Percentiles rank a stretch among this genome's conserved stretches.
These are phyloP conservation scores for Tolypocladium guangdongense DNA, from an alignment of 2,329 filamentous ascomycete genomes.

Conservation along the genomic window DNA sequence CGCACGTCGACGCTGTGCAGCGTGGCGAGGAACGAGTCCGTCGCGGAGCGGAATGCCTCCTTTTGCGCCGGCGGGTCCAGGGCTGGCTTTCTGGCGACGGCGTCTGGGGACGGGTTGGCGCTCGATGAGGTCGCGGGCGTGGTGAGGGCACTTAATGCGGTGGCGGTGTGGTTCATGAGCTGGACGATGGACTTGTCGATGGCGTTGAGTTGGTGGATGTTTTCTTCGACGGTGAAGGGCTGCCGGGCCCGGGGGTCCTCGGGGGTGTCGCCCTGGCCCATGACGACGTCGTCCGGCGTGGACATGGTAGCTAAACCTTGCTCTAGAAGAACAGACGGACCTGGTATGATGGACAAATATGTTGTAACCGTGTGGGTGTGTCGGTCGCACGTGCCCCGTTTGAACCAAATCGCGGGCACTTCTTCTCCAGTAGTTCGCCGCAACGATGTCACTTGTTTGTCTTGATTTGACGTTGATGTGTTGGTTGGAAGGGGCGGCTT, in stretches of 20 bases:
- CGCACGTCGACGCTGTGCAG: conserved; percentile 65
- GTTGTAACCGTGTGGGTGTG: not conserved
- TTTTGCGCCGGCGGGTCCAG: conserved; percentile 39
- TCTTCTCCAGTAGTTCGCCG: not conserved
- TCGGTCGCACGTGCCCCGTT: not conserved
- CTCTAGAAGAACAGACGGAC: not conserved
- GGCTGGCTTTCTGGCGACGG: conserved; percentile 8
- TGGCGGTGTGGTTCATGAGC: conserved; percentile 33
- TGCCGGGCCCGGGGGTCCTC: conserved; percentile 20
- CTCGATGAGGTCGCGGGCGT: conserved; percentile 13
- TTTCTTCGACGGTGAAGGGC: conserved; percentile 63
- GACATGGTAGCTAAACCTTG: conserved; percentile 12
- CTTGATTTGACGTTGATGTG: not conserved
- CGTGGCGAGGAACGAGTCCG: conserved; percentile 57
- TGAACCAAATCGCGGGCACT: not conserved
- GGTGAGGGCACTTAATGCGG: conserved; percentile 34
- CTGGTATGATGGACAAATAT: not conserved
- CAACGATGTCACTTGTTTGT: no score
- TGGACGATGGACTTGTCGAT: conserved; percentile 53
- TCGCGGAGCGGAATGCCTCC: conserved; percentile 45
- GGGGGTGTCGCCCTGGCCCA: conserved; percentile 12
- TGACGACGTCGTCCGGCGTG: conserved; percentile 19
- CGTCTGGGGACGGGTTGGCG: conserved; percentile 6
- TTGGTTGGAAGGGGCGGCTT: not conserved
- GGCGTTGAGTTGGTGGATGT: conserved; percentile 67